These are phyloP conservation scores for Penicillium pulvis DNA, from an alignment of 495 filamentous ascomycete genomes.

Conservation along the genomic window DNA sequence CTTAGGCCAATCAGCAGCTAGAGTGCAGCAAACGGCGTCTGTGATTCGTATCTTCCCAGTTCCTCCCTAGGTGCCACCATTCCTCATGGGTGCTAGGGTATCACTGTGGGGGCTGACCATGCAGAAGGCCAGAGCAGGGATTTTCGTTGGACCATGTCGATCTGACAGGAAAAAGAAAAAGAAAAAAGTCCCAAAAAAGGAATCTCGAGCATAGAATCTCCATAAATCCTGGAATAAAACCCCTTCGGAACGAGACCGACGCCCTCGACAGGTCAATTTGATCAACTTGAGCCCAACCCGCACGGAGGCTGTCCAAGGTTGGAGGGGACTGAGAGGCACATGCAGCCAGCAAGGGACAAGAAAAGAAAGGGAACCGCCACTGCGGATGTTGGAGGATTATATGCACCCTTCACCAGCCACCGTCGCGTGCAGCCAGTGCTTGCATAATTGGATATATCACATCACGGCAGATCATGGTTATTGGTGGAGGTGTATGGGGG, in stretches of 20 bases:
- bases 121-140: conserved; percentile 12
- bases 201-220: neutral
- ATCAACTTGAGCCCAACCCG: neutral
- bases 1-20: conserved; percentile 21
- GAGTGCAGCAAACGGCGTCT: conserved; percentile 8
- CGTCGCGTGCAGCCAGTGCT: conserved; percentile 19
- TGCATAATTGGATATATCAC: conserved; percentile 22
- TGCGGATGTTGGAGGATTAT: conserved; percentile 15
- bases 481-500: conserved; percentile 5
- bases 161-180: neutral
- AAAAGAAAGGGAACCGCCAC: conserved; percentile 5
- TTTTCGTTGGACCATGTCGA: conserved; percentile 6
- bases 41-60: conserved; percentile 18
- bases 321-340: conserved; percentile 1
- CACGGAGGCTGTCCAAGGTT: neutral
- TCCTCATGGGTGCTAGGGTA: conserved; percentile 6
- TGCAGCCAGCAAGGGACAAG: conserved; percentile 14
- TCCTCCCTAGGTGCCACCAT: conserved; percentile 6
- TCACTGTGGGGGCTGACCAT: conserved; percentile 18
- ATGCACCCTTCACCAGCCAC: conserved; percentile 19
- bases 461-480: conserved; percentile 8
- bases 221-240: conserved; percentile 5
- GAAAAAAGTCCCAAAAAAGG: neutral
- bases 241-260: neutral
- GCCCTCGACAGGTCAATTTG: neutral